Percentiles rank a stretch among this genome's conserved stretches.
phyloP scores from a whole-genome alignment of 179 eudicot genomes.

The Beta lomatogona region DNA sequence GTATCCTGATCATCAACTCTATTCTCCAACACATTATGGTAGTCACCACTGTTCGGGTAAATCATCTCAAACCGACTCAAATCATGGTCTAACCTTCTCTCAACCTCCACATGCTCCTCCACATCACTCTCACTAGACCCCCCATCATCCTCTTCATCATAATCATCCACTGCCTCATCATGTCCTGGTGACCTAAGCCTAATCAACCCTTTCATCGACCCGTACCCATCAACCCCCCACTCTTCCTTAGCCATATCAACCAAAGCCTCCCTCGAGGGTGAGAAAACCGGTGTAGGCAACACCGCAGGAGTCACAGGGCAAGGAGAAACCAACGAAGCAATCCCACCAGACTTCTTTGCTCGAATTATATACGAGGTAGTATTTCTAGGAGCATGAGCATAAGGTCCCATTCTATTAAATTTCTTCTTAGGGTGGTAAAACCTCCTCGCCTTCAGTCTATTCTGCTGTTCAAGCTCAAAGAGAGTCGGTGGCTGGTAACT shows the following conservation, averaged over 20 bases:
- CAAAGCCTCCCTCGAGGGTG: slow-evolving; percentile 86
- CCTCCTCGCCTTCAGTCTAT: slow-evolving; percentile 69
- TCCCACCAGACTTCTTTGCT: slow-evolving; percentile 91
- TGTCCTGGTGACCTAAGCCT: slow-evolving; percentile 85
- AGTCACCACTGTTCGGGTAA: slow-evolving; percentile 61
- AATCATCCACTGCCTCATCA: slow-evolving; percentile 61
- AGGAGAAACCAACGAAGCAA: slow-evolving; percentile 79
- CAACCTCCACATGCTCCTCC: slow-evolving; percentile 97
- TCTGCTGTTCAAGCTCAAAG: slow-evolving; percentile 76
- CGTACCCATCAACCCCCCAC: slow-evolving; percentile 99
- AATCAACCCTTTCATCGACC: slow-evolving; percentile 94
- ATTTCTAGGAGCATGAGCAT: slow-evolving; percentile 95
- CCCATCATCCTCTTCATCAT: slow-evolving; percentile 83
- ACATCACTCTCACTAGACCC: slow-evolving; percentile 95
- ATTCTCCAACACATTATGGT: slow-evolving; percentile 67
- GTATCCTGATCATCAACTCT: slow-evolving; percentile 96
- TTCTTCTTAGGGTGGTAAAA: slow-evolving; percentile 62
- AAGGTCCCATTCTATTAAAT: slow-evolving; percentile 63
- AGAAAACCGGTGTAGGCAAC: slow-evolving; percentile 86
- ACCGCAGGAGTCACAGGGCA: slow-evolving; percentile 91
- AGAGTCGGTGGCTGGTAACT: slow-evolving; percentile 65
- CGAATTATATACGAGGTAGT: slow-evolving; percentile 82
- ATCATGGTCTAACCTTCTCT: slow-evolving; percentile 95
- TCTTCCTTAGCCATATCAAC: slow-evolving; percentile 99
- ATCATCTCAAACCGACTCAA: slow-evolving; percentile 96